phyloP scores from a whole-genome alignment of 306 rosid genomes.

The Hippophae gyantsensis region DNA sequence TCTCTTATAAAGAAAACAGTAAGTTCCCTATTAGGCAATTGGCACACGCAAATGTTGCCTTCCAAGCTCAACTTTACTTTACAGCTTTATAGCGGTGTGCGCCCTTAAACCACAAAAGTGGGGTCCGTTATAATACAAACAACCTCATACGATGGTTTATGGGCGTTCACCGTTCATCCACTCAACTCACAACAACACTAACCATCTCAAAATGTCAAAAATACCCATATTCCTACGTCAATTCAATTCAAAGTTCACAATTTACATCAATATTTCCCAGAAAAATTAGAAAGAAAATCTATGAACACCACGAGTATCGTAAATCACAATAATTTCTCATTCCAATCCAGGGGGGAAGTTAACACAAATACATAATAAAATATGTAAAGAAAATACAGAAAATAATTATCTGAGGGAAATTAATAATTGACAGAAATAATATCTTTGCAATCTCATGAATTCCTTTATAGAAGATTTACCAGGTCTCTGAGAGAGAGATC shows the following conservation, averaged over 20 bases:
- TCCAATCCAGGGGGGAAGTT: constrained; percentile 19
- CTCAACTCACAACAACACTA: background rate
- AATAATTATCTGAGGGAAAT: constrained; percentile 45
- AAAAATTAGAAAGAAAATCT: background rate
- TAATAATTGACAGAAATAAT: constrained; percentile 22
- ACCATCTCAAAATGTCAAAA: constrained; percentile 17
- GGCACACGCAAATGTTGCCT: constrained; percentile 25
- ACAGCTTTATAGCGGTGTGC: constrained; percentile 13
- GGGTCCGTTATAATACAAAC: background rate
- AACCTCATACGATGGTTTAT: constrained; percentile 9
- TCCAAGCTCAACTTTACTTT: constrained; percentile 11
- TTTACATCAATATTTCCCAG: background rate
- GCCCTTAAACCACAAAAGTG: background rate
- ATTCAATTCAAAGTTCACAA: constrained; percentile 3
- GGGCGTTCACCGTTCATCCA: background rate
- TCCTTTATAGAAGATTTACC: constrained; percentile 9
- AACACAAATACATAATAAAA: constrained; percentile 3
- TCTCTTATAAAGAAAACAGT: background rate
- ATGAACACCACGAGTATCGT: constrained; percentile 1
- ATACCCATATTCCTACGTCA: too few relatives aligned
- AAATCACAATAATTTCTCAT: constrained; percentile 41
- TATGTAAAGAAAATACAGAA: constrained; percentile 17
- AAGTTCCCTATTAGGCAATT: background rate
- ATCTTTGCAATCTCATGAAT: constrained; percentile 16
- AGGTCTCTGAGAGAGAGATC: constrained; percentile 26